Conservation (phyloP, 306 rosid genomes). For the Acacia acuminata region DNA sequence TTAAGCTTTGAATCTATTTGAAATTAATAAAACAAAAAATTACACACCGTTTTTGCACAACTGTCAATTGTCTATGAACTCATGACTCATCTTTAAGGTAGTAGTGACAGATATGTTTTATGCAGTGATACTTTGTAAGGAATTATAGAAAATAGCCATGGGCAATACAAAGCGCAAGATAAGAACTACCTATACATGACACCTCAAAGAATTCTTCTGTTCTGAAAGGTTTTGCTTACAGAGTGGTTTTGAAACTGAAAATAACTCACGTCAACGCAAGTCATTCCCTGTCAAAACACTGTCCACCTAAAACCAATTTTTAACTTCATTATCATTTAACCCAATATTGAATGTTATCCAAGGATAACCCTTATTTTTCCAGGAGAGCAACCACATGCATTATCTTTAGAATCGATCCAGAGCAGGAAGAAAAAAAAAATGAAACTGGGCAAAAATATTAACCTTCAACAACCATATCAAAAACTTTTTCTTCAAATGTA, state of each 20-base stretch:
- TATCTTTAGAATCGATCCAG: neutral
- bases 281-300: constrained; percentile 1
- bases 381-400: neutral
- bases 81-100: neutral
- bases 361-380: neutral
- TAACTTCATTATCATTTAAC: constrained; percentile 7
- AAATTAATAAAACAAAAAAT: neutral
- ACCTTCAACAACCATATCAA: constrained; percentile 96
- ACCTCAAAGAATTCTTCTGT: neutral
- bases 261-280: neutral
- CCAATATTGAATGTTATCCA: neutral
- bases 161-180: neutral
- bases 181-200: neutral
- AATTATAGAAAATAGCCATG: neutral
- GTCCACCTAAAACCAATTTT: neutral
- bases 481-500: constrained; percentile 90
- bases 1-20: neutral
- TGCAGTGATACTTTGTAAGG: neutral
- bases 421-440: constrained; percentile 25
- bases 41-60: neutral
- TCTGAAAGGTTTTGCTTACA: neutral
- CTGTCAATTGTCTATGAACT: neutral
- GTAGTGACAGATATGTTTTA: too few relatives aligned
- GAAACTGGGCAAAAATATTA: constrained; percentile 16
- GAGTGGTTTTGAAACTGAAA: neutral